Evolutionary conservation across 78 protist species (phyloP).

Genomic region (Creolimax fragrantissima): DNA sequence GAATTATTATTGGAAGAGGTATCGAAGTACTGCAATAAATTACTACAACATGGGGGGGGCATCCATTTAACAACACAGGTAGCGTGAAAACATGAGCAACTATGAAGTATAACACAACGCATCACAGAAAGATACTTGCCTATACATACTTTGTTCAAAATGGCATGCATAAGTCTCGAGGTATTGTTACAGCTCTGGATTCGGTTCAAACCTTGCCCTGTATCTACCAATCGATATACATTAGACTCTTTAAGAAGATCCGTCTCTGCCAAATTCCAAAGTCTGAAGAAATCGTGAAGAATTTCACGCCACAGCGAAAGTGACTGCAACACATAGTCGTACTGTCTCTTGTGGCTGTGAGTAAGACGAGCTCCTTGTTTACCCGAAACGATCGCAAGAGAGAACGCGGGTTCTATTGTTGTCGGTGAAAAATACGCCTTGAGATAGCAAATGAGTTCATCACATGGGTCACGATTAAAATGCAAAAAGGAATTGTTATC

Average conservation of each 20-base stretch:
- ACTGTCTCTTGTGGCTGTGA: slow-evolving; percentile 72
- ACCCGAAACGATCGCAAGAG: slow-evolving; percentile 15
- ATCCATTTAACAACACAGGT: too few species aligned
- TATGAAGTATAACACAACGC: too few species aligned
- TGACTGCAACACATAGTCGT: slow-evolving; percentile 68
- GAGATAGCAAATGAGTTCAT: background rate
- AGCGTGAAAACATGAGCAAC: too few species aligned
- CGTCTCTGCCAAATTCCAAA: slow-evolving; percentile 76
- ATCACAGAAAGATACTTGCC: too few species aligned
- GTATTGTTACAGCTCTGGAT: slow-evolving; percentile 61
- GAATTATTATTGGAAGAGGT: too few species aligned
- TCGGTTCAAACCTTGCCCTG: slow-evolving; percentile 85
- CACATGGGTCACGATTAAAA: slow-evolving; percentile 37
- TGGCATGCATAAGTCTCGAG: slow-evolving; percentile 39
- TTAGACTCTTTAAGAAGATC: slow-evolving; percentile 46
- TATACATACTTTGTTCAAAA: slow-evolving; percentile 24
- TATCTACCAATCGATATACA: slow-evolving; percentile 50
- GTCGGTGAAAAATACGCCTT: background rate
- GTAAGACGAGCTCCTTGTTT: slow-evolving; percentile 68
- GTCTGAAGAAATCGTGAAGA: slow-evolving; percentile 74
- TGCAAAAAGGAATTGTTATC: slow-evolving; percentile 59
- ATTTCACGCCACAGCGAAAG: slow-evolving; percentile 86
- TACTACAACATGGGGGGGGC: too few species aligned
- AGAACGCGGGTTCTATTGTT: background rate
- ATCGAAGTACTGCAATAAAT: too few species aligned